Evolutionary conservation across 2,329 filamentous ascomycete species (phyloP).

Genomic region (Ophiocordyceps sinensis): DNA sequence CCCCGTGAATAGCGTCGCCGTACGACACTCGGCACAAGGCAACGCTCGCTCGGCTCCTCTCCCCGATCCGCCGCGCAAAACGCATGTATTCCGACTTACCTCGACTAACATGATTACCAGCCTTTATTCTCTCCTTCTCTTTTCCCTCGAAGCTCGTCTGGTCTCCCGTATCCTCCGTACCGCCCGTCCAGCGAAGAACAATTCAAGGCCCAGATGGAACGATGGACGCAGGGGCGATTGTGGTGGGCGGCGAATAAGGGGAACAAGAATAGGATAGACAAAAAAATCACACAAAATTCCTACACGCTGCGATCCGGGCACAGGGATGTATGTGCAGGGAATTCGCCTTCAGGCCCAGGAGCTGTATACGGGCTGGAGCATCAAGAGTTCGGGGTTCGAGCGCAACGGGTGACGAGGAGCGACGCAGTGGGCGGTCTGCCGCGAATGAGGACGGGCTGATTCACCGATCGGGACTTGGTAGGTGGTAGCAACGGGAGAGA

Average conservation of each 20-base stretch:
- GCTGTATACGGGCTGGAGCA: not conserved
- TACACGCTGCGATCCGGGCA: slow-evolving; percentile 1
- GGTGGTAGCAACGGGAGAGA: not conserved
- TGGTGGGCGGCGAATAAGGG: not conserved
- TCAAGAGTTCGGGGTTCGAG: too few species aligned
- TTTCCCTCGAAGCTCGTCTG: slow-evolving; percentile 1
- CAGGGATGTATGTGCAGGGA: not conserved
- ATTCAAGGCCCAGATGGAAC: too few species aligned
- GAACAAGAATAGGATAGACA: not conserved
- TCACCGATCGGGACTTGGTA: not conserved
- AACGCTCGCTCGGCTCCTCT: not conserved
- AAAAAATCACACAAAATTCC: not conserved
- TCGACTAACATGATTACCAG: slow-evolving; percentile 18
- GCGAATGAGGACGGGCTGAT: not conserved
- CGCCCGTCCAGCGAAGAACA: too few species aligned
- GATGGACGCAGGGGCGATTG: not conserved
- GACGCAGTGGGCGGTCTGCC: not conserved
- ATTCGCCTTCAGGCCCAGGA: not conserved
- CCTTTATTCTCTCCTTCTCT: slow-evolving; percentile 9
- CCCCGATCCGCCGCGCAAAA: not conserved
- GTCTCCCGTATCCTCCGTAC: not conserved
- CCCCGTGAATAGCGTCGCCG: not conserved
- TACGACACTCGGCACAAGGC: not conserved
- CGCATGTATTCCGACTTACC: slow-evolving; percentile 12
- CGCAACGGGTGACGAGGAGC: not conserved